A percentile compares a stretch with the other conserved stretches of the same genome.
Evolutionary conservation across 306 rosid species (phyloP).

Genomic region (Vigna mungo): DNA sequence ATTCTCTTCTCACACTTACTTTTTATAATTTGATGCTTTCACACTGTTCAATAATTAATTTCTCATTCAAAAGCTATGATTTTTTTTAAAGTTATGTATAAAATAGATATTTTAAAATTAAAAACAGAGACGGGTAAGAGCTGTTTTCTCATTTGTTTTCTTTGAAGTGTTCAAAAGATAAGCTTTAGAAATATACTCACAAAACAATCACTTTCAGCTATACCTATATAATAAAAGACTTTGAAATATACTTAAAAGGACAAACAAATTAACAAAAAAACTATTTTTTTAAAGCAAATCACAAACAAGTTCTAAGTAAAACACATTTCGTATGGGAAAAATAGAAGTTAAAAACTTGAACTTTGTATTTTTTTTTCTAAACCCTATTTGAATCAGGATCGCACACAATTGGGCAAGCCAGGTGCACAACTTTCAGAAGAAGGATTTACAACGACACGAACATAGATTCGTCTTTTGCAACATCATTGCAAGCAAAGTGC

Average conservation of each 20-base stretch:
- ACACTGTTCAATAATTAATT: neutral
- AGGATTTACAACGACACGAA: slow-evolving; percentile 68
- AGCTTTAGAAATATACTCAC: neutral
- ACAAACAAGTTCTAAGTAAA: too few species aligned
- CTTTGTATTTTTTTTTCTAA: neutral
- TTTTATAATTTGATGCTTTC: too few species aligned
- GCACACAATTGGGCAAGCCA: slow-evolving; percentile 68
- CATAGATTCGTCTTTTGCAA: slow-evolving; percentile 60
- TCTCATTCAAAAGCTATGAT: neutral
- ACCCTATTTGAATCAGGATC: slow-evolving; percentile 51
- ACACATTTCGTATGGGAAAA: too few species aligned
- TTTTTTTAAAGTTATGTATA: neutral
- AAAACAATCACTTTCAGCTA: neutral
- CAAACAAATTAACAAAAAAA: neutral
- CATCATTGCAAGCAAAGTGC: slow-evolving; percentile 51
- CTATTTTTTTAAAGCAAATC: too few species aligned
- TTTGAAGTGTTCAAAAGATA: neutral
- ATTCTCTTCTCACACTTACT: neutral
- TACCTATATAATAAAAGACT: neutral
- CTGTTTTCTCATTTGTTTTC: neutral
- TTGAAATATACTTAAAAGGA: too few species aligned
- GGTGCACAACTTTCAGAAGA: slow-evolving; percentile 50
- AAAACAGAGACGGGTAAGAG: neutral
- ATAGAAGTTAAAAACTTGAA: neutral
- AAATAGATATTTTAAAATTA: neutral